These are phyloP conservation scores for Astragalus membranaceus DNA, from an alignment of 306 rosid genomes.

Conservation along the genomic window DNA sequence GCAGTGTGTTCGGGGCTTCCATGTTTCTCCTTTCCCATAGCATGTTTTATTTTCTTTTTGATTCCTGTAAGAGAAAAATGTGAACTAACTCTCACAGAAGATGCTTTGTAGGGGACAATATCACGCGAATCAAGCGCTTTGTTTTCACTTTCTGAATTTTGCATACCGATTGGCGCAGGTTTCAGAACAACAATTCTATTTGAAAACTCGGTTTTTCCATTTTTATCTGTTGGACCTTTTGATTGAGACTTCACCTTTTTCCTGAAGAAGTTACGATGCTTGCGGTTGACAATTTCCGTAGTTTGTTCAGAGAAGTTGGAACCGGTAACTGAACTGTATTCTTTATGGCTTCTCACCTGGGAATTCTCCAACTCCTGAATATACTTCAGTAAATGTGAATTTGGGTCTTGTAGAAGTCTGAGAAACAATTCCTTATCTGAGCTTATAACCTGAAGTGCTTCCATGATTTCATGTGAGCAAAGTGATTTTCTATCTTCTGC, in stretches of 20 bases:
- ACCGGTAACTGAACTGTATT: slow-evolving; percentile 30
- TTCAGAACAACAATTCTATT: slow-evolving; percentile 79
- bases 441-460: slow-evolving; percentile 62
- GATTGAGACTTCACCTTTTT: slow-evolving; percentile 61
- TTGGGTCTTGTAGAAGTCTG: slow-evolving; percentile 66
- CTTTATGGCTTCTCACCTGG: slow-evolving; percentile 30
- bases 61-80: slow-evolving; percentile 74
- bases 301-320: slow-evolving; percentile 43
- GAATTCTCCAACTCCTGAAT: slow-evolving; percentile 56
- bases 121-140: slow-evolving; percentile 31
- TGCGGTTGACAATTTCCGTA: slow-evolving; percentile 45
- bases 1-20: slow-evolving; percentile 31
- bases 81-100: slow-evolving; percentile 47
- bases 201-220: slow-evolving; percentile 40
- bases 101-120: slow-evolving; percentile 31
- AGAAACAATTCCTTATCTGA: slow-evolving; percentile 67
- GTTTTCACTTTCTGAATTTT: slow-evolving; percentile 37
- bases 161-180: slow-evolving; percentile 45
- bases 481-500: slow-evolving; percentile 48
- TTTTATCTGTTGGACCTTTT: slow-evolving; percentile 29
- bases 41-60: slow-evolving; percentile 70
- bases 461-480: slow-evolving; percentile 53
- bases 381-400: slow-evolving; percentile 55
- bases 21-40: slow-evolving; percentile 72
- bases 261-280: slow-evolving; percentile 58